Conservation (phyloP, 202 grass and related monocot species). For the Hordeum pubiflorum region DNA sequence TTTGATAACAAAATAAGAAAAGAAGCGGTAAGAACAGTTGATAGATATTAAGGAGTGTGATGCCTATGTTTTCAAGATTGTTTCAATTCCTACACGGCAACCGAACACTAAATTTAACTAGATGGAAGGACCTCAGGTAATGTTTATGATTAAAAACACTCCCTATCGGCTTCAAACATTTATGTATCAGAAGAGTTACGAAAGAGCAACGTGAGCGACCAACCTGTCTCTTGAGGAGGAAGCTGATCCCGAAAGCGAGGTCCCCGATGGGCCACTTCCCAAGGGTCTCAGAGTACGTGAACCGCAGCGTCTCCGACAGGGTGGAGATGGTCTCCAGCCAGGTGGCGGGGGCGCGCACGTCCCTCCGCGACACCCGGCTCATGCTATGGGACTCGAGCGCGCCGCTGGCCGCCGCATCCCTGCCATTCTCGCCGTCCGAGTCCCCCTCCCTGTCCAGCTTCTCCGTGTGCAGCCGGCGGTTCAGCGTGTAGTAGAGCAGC, state of each 20-base stretch:
- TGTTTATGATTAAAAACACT: neutral
- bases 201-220: neutral
- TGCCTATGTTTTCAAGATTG: neutral
- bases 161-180: neutral
- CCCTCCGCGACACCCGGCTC: constrained; percentile 56
- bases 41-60: neutral
- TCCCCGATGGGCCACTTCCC: constrained; percentile 99
- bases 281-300: constrained; percentile 96
- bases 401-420: constrained; percentile 2
- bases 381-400: constrained; percentile 20
- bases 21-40: neutral
- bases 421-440: constrained; percentile 24
- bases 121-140: neutral
- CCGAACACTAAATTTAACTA: neutral
- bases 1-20: neutral
- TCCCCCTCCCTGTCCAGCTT: constrained; percentile 40
- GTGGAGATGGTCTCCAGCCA: constrained; percentile 97
- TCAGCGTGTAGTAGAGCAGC: constrained; percentile 81
- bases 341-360: constrained; percentile 72
- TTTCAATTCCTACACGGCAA: neutral
- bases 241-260: constrained; percentile 90
- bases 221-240: constrained; percentile 91
- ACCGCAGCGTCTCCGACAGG: constrained; percentile 79
- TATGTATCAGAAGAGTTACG: neutral
- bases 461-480: constrained; percentile 44